Percentiles rank a stretch among this genome's conserved stretches.
Conservation (phyloP, 768 basidiomycete genomes). For the Chalciporus sphaerocephalus region DNA sequence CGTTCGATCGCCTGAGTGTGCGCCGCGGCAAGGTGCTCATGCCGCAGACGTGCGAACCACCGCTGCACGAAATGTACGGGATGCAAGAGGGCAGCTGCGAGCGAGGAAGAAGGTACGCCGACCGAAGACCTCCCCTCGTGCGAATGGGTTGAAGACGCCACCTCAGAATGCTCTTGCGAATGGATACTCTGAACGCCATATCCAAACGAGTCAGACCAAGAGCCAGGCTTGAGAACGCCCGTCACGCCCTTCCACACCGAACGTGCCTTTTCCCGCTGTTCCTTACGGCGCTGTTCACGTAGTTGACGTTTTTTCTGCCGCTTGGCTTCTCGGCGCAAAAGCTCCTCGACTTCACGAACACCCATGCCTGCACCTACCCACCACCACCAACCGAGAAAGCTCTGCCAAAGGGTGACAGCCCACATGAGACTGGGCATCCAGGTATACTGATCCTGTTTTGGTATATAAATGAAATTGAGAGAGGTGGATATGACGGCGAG, state of each 20-base stretch:
- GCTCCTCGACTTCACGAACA: slow-evolving; percentile 64
- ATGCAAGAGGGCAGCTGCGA: not conserved
- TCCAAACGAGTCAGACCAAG: not conserved
- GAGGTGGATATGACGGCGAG: slow-evolving; percentile 82
- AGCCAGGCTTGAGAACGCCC: slow-evolving; percentile 38
- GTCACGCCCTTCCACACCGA: slow-evolving; percentile 58
- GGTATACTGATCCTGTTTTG: slow-evolving; percentile 74
- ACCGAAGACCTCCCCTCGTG: slow-evolving; percentile 9
- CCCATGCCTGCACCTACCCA: slow-evolving; percentile 95
- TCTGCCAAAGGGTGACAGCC: slow-evolving; percentile 95
- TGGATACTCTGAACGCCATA: not conserved
- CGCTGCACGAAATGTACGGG: slow-evolving; percentile 38
- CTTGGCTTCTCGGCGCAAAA: slow-evolving; percentile 51
- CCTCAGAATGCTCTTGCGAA: not conserved
- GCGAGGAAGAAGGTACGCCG: not conserved
- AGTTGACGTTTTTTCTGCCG: slow-evolving; percentile 44
- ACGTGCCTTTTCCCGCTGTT: slow-evolving; percentile 50
- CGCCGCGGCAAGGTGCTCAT: slow-evolving; percentile 68
- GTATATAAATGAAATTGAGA: slow-evolving; percentile 86
- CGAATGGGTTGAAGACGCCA: not conserved
- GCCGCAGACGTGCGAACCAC: slow-evolving; percentile 59
- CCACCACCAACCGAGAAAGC: slow-evolving; percentile 98
- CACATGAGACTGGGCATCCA: slow-evolving; percentile 91
- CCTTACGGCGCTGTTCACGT: slow-evolving; percentile 44
- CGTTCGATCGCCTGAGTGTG: slow-evolving; percentile 68